A percentile compares a stretch with the other conserved stretches of the same genome.
Conservation (phyloP, 2,329 filamentous ascomycete genomes). For the Aspergillus piperis region DNA sequence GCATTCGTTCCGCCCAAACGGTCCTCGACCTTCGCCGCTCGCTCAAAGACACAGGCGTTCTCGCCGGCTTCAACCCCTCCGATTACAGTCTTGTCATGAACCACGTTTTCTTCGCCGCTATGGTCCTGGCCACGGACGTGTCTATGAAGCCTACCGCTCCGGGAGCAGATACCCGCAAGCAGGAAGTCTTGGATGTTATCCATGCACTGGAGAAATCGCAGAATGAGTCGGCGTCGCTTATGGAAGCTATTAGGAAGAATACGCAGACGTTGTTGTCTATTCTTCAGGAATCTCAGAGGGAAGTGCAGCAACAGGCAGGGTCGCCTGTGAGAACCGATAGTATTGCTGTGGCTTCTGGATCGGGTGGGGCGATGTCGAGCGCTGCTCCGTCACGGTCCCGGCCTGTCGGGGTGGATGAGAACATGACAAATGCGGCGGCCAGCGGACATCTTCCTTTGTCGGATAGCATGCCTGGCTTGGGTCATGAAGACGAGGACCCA, state of each 20-base stretch:
- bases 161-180: slow-evolving; percentile 21
- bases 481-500: background rate
- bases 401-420: background rate
- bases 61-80: slow-evolving; percentile 17
- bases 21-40: slow-evolving; percentile 1
- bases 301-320: background rate
- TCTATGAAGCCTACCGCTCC: slow-evolving; percentile 24
- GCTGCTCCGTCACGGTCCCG: background rate
- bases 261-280: slow-evolving; percentile 9
- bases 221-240: slow-evolving; percentile 1
- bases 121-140: slow-evolving; percentile 27
- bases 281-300: slow-evolving; percentile 2
- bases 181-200: slow-evolving; percentile 7
- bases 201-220: slow-evolving; percentile 9
- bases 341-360: background rate
- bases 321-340: background rate
- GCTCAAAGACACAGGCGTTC: background rate
- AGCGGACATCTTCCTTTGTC: background rate
- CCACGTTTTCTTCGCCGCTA: slow-evolving; percentile 27
- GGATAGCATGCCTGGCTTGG: background rate
- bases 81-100: slow-evolving; percentile 27
- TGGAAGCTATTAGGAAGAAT: slow-evolving; percentile 10
- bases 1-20: slow-evolving; percentile 6
- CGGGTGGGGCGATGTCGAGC: background rate
- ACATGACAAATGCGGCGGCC: background rate